Evolutionary conservation across 306 rosid genomes (phyloP), one percentile per base, ranked within the genome.

Genomic region (Glycine latifolia): DNA sequence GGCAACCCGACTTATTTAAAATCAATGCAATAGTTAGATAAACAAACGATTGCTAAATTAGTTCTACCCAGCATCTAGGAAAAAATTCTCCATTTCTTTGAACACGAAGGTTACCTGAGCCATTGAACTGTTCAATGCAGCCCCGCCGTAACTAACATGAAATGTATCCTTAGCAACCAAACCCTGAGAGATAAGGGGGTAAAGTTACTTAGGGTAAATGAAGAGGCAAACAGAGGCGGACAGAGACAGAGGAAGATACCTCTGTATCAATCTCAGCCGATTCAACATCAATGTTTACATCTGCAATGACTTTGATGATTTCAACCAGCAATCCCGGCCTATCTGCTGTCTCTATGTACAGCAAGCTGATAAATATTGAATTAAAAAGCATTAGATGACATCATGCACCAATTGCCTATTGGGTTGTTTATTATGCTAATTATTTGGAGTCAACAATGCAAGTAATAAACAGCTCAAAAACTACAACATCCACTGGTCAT

Each of bases 211-310:
- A 20, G 62, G 70, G 55, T 15, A 79, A 47, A 80, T 81, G 61
- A 10, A 11, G 20, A 11, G 43, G 67, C 67, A 61, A 61, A 86
- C n/a, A 11, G 20, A 44, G 12, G 35, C 10, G 20, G n/a, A 76
- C 79, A 82, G 11, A 59, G 65, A 79, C 53, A 82, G 20, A 56
- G 71, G 73, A 46, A 80, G 4, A 47, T 44, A 95, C 99, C 82
- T 95, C 94, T 35, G 98, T 93, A 37, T 95, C 99, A 11, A 95
- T 93, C 90, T 92, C 97, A 35, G 97, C 97, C 0, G 98, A 95
- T 85, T 95, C 99, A 73, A 93, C 98, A 16, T 89, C 94, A n/a
- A 95, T 93, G 90, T 95, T 95, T 76, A 95, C 79, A 63, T 95
- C 94, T 62, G 97, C 91, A 80, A 95, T 94, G 75, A 95, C 83